Base-by-base conservation (phyloP, 2,329 filamentous ascomycete species). In the Ceratocystis huliohia region DNA sequence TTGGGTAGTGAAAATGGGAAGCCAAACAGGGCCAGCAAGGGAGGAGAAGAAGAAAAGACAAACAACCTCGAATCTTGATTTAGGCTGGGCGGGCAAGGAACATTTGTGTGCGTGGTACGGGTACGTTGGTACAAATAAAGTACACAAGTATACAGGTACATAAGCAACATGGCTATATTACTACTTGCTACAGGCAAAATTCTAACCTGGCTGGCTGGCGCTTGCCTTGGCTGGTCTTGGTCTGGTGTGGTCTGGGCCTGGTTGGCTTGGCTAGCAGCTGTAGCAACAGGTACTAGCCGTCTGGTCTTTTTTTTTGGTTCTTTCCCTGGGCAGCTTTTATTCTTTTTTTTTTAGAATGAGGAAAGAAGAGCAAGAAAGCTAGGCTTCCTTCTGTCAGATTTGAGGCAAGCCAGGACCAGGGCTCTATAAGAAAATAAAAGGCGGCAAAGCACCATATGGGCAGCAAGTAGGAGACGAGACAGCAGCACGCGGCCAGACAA, bases 361-460 rank as follows among this genome's bases (percentile, higher is more conserved):
- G 8, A 17, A 53, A 10, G 25, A 25, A 53, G 33, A 25, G 50
- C 8, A 25, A 4, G 10, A 17, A 59, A 37, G 33, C 53, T 59
- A 59, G 53, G 17, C 53, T 59, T 33, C 53, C 53, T 37, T 59
- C 53, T 59, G 53, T 59, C 53, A 37, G 53, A 59, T 59, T n/a
- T 59, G 53, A 59, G 53, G 53, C 53, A 59, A 30, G 53, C 53
- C 28, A 59, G 53, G 28, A 59, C 33, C 25, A 59, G 53, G 53
- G 48, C 48, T 53, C 48, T 17, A 13, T 28, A 6, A 7, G 48
- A 15, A 53, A 53, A 53, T 10, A 25, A 25, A 13, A 53, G 13
- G 46, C 46, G 22, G n/a, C n/a, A 37, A 37, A 37, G 33, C 33
- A 37, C 33, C 8, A 13, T 37, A 37, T 37, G 33, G 33, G 33